Evolutionary conservation across 2,329 filamentous ascomycete species (phyloP).

Genomic region (Blastomyces percursus): DNA sequence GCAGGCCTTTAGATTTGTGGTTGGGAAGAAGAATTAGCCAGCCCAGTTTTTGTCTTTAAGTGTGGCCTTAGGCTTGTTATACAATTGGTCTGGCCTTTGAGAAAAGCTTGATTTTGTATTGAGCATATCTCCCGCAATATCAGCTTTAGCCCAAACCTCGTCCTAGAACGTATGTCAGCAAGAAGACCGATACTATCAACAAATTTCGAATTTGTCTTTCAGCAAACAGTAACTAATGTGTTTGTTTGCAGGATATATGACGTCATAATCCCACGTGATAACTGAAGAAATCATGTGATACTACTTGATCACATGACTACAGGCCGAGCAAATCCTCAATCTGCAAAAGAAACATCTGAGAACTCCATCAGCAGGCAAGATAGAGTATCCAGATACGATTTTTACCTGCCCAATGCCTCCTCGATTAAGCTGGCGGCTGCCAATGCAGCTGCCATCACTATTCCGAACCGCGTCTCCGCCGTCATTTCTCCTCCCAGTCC

Average conservation of each 20-base stretch:
- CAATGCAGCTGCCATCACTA: slow-evolving; percentile 11
- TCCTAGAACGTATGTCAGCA: neutral
- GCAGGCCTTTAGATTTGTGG: neutral
- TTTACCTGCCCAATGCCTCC: slow-evolving; percentile 12
- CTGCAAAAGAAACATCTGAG: neutral
- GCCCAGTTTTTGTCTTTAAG: neutral
- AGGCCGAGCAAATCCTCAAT: neutral
- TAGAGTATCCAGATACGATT: neutral
- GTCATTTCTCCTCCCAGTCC: slow-evolving; percentile 22
- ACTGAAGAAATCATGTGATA: neutral
- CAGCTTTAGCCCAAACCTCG: neutral
- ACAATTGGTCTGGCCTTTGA: neutral
- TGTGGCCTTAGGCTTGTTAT: neutral
- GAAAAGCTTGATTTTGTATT: neutral
- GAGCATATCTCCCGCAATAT: neutral
- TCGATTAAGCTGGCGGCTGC: slow-evolving; percentile 13
- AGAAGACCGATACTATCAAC: neutral
- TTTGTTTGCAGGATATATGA: neutral
- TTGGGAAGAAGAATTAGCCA: neutral
- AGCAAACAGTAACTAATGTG: neutral
- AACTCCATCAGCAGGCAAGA: neutral
- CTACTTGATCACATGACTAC: neutral
- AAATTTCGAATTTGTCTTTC: neutral
- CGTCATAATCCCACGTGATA: neutral
- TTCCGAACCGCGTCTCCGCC: slow-evolving; percentile 19